Percentiles rank a stretch among this genome's conserved stretches.
phyloP scores from a whole-genome alignment of 768 basidiomycete genomes.

The Suillus subluteus region DNA sequence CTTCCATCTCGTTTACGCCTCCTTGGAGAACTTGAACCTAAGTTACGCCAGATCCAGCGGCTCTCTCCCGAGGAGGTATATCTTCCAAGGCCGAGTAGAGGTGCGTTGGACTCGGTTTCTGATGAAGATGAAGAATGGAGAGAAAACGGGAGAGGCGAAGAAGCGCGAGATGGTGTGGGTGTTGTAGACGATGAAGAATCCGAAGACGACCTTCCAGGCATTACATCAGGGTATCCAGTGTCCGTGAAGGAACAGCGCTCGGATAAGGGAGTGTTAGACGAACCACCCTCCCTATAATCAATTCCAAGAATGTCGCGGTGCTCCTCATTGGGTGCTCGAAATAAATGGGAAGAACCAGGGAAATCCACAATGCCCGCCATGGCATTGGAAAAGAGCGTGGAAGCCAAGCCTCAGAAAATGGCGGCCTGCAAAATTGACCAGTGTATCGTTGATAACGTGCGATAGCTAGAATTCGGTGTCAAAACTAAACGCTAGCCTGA shows the following conservation, averaged over 20 bases:
- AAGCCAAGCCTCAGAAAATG: constrained; percentile 10
- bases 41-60: constrained; percentile 60
- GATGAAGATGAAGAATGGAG: constrained; percentile 58
- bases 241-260: constrained; percentile 15
- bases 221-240: constrained; percentile 30
- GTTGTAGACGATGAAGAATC: constrained; percentile 41
- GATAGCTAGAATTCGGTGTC: background rate
- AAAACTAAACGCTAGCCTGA: background rate
- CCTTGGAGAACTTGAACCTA: constrained; percentile 43
- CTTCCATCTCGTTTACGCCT: constrained; percentile 55
- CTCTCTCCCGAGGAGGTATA: constrained; percentile 48
- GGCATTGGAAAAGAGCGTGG: constrained; percentile 14
- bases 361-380: constrained; percentile 24
- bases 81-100: constrained; percentile 37
- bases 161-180: constrained; percentile 63
- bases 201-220: constrained; percentile 27
- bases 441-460: background rate
- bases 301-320: constrained; percentile 51
- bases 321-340: constrained; percentile 31
- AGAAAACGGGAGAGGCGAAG: constrained; percentile 64
- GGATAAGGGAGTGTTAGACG: constrained; percentile 13
- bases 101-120: constrained; percentile 60
- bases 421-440: background rate
- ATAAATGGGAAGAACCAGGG: constrained; percentile 18
- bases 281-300: constrained; percentile 43